Conservation (phyloP, 345 rosid genomes). For the Balakata baccata region DNA sequence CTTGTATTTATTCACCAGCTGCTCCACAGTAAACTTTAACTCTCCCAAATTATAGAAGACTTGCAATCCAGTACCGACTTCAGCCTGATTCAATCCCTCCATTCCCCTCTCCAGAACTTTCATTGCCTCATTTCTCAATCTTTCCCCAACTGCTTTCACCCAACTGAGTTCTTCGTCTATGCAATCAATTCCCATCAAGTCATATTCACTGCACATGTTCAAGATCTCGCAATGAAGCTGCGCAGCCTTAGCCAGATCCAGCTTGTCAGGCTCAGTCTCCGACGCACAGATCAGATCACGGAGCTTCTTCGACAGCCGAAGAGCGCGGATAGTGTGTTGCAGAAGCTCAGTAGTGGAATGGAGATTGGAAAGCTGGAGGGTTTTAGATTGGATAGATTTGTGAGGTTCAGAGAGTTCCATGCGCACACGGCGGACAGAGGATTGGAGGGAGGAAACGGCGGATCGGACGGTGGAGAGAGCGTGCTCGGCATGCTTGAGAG, state of each 20-base stretch:
- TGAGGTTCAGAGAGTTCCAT: conserved; percentile 86
- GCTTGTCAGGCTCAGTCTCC: conserved; percentile 60
- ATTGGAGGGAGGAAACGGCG: conserved; percentile 78
- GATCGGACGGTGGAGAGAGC: conserved; percentile 85
- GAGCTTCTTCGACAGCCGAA: conserved; percentile 74
- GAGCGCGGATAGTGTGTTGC: conserved; percentile 74
- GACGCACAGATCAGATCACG: conserved; percentile 59
- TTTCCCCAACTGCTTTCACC: conserved; percentile 66
- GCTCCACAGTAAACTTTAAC: conserved; percentile 71
- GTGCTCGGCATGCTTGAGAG: conserved; percentile 75
- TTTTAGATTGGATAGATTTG: conserved; percentile 61
- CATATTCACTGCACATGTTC: conserved; percentile 71
- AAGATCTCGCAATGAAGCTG: conserved; percentile 81
- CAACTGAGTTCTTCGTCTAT: conserved; percentile 71
- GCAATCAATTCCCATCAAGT: conserved; percentile 63
- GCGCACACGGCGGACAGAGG: conserved; percentile 74
- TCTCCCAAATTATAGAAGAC: conserved; percentile 96
- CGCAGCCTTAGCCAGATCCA: conserved; percentile 92
- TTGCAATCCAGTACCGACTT: conserved; percentile 95
- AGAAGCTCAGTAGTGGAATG: conserved; percentile 67
- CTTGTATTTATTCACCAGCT: conserved; percentile 70
- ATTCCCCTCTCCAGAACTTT: conserved; percentile 84
- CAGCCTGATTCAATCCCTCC: conserved; percentile 95
- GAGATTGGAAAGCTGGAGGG: conserved; percentile 66
- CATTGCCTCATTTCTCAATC: conserved; percentile 68